A percentile compares a stretch with the other conserved stretches of the same genome.
phyloP scores from a whole-genome alignment of 2,329 filamentous ascomycete species.

The Curvularia spicifera region DNA sequence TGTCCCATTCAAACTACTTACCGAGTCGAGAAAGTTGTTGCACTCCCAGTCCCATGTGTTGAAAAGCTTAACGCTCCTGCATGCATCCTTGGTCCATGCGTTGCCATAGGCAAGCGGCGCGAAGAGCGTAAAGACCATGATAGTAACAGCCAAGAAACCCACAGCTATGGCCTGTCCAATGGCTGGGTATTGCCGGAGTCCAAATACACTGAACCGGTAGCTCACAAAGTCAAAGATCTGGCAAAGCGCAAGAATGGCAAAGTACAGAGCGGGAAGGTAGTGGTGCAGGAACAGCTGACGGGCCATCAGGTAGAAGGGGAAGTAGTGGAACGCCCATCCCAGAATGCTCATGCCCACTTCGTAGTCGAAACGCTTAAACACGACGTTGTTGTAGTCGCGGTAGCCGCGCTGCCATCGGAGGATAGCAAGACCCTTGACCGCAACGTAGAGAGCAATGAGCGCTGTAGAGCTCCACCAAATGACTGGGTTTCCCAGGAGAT shows the following conservation, averaged over 20 bases:
- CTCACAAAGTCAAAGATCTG: slow-evolving; percentile 88
- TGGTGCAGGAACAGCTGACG: slow-evolving; percentile 98
- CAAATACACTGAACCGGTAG: slow-evolving; percentile 71
- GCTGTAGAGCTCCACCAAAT: slow-evolving; percentile 92
- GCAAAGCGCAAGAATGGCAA: slow-evolving; percentile 86
- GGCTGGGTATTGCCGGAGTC: slow-evolving; percentile 71
- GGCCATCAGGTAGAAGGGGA: slow-evolving; percentile 98
- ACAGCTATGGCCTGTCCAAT: slow-evolving; percentile 78
- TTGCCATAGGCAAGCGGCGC: slow-evolving; percentile 92
- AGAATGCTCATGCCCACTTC: slow-evolving; percentile 90
- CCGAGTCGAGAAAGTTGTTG: slow-evolving; percentile 85
- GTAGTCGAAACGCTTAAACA: slow-evolving; percentile 97
- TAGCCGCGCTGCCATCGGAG: slow-evolving; percentile 94
- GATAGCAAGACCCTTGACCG: slow-evolving; percentile 86
- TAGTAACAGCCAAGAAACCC: slow-evolving; percentile 74
- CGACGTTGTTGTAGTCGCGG: slow-evolving; percentile 79
- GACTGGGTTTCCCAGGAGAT: slow-evolving; percentile 85
- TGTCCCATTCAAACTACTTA: slow-evolving; percentile 62
- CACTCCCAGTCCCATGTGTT: slow-evolving; percentile 97
- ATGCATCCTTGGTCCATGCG: slow-evolving; percentile 87
- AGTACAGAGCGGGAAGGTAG: slow-evolving; percentile 97
- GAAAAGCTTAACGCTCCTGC: slow-evolving; percentile 85
- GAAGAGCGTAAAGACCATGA: slow-evolving; percentile 81
- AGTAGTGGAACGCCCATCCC: slow-evolving; percentile 97
- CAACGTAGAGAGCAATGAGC: slow-evolving; percentile 75